phyloP scores from a whole-genome alignment of 2,329 filamentous ascomycete genomes.

The Colletotrichum falcatum region DNA sequence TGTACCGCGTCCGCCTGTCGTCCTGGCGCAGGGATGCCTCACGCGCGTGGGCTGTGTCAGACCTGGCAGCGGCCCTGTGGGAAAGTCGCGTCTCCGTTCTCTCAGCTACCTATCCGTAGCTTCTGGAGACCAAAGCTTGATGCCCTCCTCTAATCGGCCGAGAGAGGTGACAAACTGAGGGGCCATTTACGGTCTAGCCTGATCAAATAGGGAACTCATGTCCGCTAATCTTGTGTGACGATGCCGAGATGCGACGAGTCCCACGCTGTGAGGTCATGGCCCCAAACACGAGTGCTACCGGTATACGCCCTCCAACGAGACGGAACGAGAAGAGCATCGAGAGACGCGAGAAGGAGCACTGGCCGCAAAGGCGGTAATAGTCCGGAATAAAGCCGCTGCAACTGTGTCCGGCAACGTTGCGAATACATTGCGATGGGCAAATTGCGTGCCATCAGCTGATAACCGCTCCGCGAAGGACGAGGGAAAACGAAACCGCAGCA shows the following conservation, averaged over 20 bases:
- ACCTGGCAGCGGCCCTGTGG: conserved; percentile 19
- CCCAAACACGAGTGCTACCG: conserved; percentile 12
- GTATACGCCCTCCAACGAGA: not conserved
- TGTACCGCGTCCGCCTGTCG: conserved; percentile 18
- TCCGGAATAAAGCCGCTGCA: conserved; percentile 14
- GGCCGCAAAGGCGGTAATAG: conserved; percentile 1
- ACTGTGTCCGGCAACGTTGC: conserved; percentile 35
- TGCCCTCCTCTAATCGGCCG: conserved; percentile 31
- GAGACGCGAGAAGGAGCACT: not conserved
- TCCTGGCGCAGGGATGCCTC: not conserved
- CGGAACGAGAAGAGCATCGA: not conserved
- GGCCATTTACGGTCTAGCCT: conserved; percentile 22
- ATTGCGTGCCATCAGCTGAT: conserved; percentile 33
- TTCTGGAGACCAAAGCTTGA: conserved; percentile 35
- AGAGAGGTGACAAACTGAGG: conserved; percentile 25
- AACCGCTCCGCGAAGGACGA: conserved; percentile 17
- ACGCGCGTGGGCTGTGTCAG: conserved; percentile 16
- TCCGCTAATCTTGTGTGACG: conserved; percentile 39
- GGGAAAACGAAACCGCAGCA: conserved; percentile 26
- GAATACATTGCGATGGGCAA: conserved; percentile 36
- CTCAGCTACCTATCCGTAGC: too few species aligned
- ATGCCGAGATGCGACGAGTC: conserved; percentile 25
- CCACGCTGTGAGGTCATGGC: conserved; percentile 17
- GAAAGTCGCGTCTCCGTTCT: conserved; percentile 23
- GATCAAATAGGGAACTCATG: conserved; percentile 33